Evolutionary conservation across 345 rosid genomes (phyloP).

Genomic region (Bruguiera parviflora): DNA sequence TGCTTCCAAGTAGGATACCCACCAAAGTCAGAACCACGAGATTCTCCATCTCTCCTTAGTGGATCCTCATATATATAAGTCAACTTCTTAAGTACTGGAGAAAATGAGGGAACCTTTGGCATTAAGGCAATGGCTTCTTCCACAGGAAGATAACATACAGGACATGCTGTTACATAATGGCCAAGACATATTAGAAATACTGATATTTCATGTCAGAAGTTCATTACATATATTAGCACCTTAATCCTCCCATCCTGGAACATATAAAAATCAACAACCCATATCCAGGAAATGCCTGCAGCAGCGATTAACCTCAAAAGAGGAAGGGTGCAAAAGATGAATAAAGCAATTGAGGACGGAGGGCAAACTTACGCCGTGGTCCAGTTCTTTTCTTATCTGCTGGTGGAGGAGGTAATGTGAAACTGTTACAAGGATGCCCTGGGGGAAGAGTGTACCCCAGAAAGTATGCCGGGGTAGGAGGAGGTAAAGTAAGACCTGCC

Average conservation of each 20-base stretch:
- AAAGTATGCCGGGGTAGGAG: slow-evolving; percentile 64
- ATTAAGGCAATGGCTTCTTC: slow-evolving; percentile 86
- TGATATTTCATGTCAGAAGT: neutral
- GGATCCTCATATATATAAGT: slow-evolving; percentile 71
- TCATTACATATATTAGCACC: neutral
- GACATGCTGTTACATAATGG: slow-evolving; percentile 69
- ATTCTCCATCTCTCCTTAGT: slow-evolving; percentile 54
- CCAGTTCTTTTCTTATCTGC: slow-evolving; percentile 92
- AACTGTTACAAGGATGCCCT: slow-evolving; percentile 87
- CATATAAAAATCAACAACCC: neutral
- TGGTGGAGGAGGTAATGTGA: slow-evolving; percentile 94
- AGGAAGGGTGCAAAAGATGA: neutral
- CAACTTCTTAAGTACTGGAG: slow-evolving; percentile 71
- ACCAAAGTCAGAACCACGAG: slow-evolving; percentile 98
- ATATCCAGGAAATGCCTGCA: neutral
- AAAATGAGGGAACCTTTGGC: slow-evolving; percentile 80
- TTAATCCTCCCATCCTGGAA: neutral
- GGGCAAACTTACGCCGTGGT: slow-evolving; percentile 77
- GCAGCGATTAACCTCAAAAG: neutral
- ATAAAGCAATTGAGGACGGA: neutral
- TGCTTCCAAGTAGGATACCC: slow-evolving; percentile 87
- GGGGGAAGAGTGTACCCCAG: slow-evolving; percentile 89
- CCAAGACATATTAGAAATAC: slow-evolving; percentile 20
- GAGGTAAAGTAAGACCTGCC: neutral
- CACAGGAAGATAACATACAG: slow-evolving; percentile 94